These are phyloP conservation scores for Penicillium sp. DNA, from an alignment of 2,329 filamentous ascomycete species.

Conservation along the genomic window DNA sequence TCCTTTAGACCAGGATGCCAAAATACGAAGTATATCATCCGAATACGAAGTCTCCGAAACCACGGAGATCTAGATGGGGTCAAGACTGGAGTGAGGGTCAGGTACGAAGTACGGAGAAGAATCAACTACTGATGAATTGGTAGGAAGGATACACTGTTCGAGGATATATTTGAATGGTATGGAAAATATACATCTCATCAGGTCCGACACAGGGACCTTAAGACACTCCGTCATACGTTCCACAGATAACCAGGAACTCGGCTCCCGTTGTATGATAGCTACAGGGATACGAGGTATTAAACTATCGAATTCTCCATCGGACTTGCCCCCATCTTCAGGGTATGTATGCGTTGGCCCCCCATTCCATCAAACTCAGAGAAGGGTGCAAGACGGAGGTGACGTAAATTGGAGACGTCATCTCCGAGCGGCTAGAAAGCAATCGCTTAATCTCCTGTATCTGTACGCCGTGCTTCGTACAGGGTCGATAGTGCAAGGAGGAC, in stretches of 20 bases:
- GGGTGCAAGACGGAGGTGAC: neutral
- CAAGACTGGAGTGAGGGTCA: neutral
- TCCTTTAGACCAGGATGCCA: neutral
- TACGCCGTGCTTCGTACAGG: too few species aligned
- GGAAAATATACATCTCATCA: neutral
- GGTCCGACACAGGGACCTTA: neutral
- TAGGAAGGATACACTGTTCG: neutral
- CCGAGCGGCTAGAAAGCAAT: neutral
- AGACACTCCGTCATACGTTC: neutral
- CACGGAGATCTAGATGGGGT: neutral
- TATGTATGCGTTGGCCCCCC: neutral
- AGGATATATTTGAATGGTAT: neutral
- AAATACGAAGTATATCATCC: neutral
- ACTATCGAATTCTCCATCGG: neutral
- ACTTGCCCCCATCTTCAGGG: neutral
- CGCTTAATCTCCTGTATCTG: neutral
- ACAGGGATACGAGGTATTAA: neutral
- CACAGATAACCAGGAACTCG: neutral
- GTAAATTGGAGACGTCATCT: conserved; percentile 4
- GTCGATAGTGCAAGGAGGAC: neutral
- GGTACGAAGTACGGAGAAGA: too few species aligned
- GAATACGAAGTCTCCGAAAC: neutral
- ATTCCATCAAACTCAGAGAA: neutral
- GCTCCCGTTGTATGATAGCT: neutral
- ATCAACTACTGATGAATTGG: neutral